Evolutionary conservation across 805 yeast genomes (phyloP).

Genomic region (Phaffomyces thermotolerans): DNA sequence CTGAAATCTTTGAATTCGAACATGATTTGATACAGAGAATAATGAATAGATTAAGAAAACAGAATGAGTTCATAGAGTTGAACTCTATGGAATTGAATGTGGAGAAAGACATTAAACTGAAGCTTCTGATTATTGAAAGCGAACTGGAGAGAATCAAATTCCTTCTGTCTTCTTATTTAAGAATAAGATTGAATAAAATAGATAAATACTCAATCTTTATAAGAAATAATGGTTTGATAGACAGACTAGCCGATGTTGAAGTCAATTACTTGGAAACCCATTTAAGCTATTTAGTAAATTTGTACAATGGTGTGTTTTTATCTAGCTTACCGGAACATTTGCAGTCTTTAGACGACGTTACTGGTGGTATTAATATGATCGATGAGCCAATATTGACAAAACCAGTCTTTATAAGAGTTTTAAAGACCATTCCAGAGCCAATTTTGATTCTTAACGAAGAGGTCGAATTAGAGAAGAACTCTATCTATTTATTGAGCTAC

Average conservation of each 20-base stretch:
- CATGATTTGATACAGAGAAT: conserved; percentile 50
- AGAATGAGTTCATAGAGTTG: conserved; percentile 68
- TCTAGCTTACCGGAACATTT: conserved; percentile 58
- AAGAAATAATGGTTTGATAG: conserved; percentile 34
- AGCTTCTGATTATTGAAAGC: conserved; percentile 79
- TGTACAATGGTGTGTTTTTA: conserved; percentile 64
- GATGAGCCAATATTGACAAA: conserved; percentile 67
- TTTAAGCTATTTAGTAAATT: conserved; percentile 50
- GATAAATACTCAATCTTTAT: conserved; percentile 63
- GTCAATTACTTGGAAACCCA: conserved; percentile 61
- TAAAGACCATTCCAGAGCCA: conserved; percentile 30
- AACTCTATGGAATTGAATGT: conserved; percentile 68
- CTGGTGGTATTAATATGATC: conserved; percentile 67
- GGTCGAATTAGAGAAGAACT: conserved; percentile 51
- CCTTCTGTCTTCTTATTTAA: conserved; percentile 68
- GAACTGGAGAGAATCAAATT: conserved; percentile 85
- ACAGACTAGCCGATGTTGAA: conserved; percentile 53
- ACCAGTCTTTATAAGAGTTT: conserved; percentile 68
- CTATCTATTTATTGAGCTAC: conserved; percentile 72
- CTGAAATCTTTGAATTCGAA: conserved; percentile 78
- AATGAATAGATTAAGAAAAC: conserved; percentile 51
- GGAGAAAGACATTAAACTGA: conserved; percentile 63
- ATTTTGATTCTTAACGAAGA: conserved; percentile 46
- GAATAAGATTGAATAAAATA: conserved; percentile 63
- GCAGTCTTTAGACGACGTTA: conserved; percentile 69